phyloP scores from a whole-genome alignment of 2,329 filamentous ascomycete genomes.

The Arachnomyces sp. region DNA sequence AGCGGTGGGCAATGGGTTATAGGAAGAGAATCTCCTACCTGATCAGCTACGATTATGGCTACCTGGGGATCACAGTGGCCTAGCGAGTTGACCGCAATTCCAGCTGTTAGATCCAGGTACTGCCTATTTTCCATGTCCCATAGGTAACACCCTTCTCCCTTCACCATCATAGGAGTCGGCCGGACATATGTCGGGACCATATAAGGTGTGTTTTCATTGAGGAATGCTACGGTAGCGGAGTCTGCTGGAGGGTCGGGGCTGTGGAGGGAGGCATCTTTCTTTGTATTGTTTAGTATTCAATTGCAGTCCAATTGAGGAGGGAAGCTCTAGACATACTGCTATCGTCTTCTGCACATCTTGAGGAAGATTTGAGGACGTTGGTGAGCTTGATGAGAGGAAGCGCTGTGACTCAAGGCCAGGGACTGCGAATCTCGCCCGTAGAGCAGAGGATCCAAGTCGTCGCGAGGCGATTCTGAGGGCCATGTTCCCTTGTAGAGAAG shows the following conservation, averaged over 20 bases:
- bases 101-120: constrained; percentile 91
- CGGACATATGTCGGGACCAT: constrained; percentile 96
- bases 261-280: constrained; percentile 46
- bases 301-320: not conserved
- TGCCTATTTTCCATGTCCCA: constrained; percentile 83
- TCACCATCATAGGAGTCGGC: constrained; percentile 80
- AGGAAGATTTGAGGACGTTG: constrained; percentile 18
- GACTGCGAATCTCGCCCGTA: constrained; percentile 20
- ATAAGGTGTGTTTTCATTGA: constrained; percentile 68
- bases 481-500: constrained; percentile 1
- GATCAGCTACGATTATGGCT: constrained; percentile 63
- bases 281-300: constrained; percentile 2
- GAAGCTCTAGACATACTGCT: constrained; percentile 13
- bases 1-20: not conserved
- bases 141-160: constrained; percentile 76
- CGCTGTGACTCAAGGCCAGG: constrained; percentile 25
- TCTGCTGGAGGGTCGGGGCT: constrained; percentile 66
- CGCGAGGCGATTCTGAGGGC: constrained; percentile 7
- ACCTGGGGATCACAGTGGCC: constrained; percentile 84
- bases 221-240: constrained; percentile 65
- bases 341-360: constrained; percentile 22
- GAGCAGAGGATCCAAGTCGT: constrained; percentile 20
- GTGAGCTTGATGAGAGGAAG: constrained; percentile 27
- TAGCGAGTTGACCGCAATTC: constrained; percentile 88
- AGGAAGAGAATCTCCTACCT: constrained; percentile 42